phyloP scores from a whole-genome alignment of 1,284 basidiomycete genomes.

The Malassezia sp. region DNA sequence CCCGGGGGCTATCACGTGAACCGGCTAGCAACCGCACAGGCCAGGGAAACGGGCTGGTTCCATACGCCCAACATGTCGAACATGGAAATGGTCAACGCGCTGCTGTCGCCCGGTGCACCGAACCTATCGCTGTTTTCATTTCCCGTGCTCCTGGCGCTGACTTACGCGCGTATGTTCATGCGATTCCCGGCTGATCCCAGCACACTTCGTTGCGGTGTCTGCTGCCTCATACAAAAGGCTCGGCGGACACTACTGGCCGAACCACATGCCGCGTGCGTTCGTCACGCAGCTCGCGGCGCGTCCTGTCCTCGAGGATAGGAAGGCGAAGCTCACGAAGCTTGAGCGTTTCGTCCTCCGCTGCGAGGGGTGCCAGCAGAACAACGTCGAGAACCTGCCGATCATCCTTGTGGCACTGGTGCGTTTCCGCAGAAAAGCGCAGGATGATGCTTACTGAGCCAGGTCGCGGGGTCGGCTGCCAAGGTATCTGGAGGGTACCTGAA shows the following conservation, averaged over 20 bases:
- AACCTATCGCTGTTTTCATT: constrained; percentile 1
- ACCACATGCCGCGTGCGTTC: constrained; percentile 1
- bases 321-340: not conserved
- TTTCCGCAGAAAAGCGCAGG: too few species aligned
- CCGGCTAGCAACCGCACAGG: too few species aligned
- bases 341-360: not conserved
- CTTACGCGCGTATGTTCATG: not conserved
- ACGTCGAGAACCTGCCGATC: constrained; percentile 1
- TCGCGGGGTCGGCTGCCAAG: too few species aligned
- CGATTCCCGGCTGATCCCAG: not conserved
- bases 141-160: not conserved
- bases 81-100: too few species aligned
- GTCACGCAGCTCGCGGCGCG: constrained; percentile 5
- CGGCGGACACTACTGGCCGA: not conserved
- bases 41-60: too few species aligned
- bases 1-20: too few species aligned
- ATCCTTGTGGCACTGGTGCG: not conserved
- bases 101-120: not conserved
- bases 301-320: not conserved
- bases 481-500: too few species aligned
- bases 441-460: too few species aligned
- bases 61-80: too few species aligned
- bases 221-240: not conserved
- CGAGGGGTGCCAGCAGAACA: constrained; percentile 2
- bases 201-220: not conserved